These are phyloP conservation scores for Yamadazyma akitaensis DNA, from an alignment of 805 yeast species.

Conservation along the genomic window DNA sequence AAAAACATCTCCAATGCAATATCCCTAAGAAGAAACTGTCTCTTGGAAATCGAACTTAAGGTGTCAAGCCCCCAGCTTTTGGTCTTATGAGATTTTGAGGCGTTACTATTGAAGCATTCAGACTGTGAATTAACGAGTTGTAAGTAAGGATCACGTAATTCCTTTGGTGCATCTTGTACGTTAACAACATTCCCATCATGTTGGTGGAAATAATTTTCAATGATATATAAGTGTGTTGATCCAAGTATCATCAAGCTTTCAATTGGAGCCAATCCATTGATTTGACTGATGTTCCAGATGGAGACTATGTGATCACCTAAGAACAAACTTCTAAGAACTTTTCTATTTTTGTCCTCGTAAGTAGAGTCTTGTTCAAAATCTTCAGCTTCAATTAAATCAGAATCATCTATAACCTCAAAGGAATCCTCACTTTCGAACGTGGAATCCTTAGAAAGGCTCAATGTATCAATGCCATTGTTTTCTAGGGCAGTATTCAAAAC, in stretches of 20 bases:
- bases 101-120: slow-evolving; percentile 19
- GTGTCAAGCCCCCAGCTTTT: slow-evolving; percentile 59
- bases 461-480: slow-evolving; percentile 24
- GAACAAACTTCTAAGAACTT: slow-evolving; percentile 64
- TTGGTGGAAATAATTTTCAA: slow-evolving; percentile 65
- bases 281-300: slow-evolving; percentile 71
- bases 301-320: slow-evolving; percentile 69
- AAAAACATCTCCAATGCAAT: slow-evolving; percentile 79
- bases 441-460: slow-evolving; percentile 19
- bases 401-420: slow-evolving; percentile 46
- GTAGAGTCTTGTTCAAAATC: slow-evolving; percentile 26
- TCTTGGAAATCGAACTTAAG: slow-evolving; percentile 62
- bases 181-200: slow-evolving; percentile 54
- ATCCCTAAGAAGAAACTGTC: slow-evolving; percentile 75
- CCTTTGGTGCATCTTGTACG: slow-evolving; percentile 59
- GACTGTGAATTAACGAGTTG: slow-evolving; percentile 56
- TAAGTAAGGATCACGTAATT: slow-evolving; percentile 64
- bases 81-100: slow-evolving; percentile 40
- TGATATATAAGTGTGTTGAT: slow-evolving; percentile 57
- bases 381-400: slow-evolving; percentile 14
- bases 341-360: slow-evolving; percentile 69
- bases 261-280: slow-evolving; percentile 70
- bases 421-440: slow-evolving; percentile 20
- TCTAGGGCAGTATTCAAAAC: slow-evolving; percentile 17
- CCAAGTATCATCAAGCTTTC: slow-evolving; percentile 79